Evolutionary conservation across 2,329 filamentous ascomycete species (phyloP).

Genomic region (Cladophialophora carrionii): DNA sequence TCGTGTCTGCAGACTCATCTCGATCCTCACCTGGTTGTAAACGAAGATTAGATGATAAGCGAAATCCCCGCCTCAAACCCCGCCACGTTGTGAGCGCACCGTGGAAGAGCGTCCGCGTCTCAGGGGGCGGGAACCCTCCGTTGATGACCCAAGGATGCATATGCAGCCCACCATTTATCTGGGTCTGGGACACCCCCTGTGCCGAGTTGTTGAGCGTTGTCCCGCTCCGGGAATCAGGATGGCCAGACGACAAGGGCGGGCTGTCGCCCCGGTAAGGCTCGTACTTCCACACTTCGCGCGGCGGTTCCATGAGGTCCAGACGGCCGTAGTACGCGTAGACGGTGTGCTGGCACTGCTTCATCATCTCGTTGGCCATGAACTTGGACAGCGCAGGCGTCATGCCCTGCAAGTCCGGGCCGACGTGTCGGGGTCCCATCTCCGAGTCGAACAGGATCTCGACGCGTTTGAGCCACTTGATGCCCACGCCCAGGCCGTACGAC

Average conservation of each 20-base stretch:
- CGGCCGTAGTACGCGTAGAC: conserved; percentile 27
- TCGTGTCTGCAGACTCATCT: not conserved
- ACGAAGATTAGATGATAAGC: not conserved
- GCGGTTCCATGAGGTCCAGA: conserved; percentile 13
- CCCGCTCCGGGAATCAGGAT: not conserved
- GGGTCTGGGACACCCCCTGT: not conserved
- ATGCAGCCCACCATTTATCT: not conserved
- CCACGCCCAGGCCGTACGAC: conserved; percentile 30
- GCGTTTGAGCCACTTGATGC: conserved; percentile 28
- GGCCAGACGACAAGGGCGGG: not conserved
- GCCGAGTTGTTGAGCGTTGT: not conserved
- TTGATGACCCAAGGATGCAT: not conserved
- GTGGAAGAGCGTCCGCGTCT: not conserved
- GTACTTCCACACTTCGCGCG: conserved; percentile 24
- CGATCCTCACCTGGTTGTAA: not conserved
- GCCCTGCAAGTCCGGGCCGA: not conserved
- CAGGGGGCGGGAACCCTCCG: not conserved
- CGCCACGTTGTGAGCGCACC: not conserved
- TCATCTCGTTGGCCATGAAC: conserved; percentile 15
- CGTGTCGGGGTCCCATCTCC: not conserved
- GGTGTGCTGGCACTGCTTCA: conserved; percentile 15
- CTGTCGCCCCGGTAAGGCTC: conserved; percentile 3
- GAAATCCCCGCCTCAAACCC: not conserved
- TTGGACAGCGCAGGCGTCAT: conserved; percentile 12
- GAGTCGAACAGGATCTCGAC: conserved; percentile 23